Conservation (phyloP, 1,284 basidiomycete genomes). For the Trametes versicolor region DNA sequence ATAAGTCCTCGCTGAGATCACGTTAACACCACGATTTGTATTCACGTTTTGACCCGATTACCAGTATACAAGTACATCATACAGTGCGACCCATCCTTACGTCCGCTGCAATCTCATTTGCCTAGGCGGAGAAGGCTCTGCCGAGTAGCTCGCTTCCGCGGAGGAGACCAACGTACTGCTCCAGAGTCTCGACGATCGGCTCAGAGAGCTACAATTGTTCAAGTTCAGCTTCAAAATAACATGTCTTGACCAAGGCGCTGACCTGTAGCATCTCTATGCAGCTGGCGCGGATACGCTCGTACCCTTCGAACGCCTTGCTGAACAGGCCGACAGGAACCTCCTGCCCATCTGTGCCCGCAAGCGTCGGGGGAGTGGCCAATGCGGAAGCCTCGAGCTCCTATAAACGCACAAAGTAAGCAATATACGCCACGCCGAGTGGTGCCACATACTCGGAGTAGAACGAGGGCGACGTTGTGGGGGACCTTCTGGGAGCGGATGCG, state of each 20-base stretch:
- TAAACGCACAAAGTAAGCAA: background rate
- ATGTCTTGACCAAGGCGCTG: background rate
- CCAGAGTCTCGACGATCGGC: background rate
- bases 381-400: background rate
- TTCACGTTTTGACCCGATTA: too few relatives aligned
- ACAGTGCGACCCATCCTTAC: too few relatives aligned
- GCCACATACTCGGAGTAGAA: background rate
- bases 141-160: background rate
- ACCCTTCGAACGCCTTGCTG: background rate
- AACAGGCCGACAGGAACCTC: background rate
- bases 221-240: background rate
- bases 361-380: background rate
- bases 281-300: background rate
- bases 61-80: too few relatives aligned
- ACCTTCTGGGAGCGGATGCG: background rate
- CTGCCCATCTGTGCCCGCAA: background rate
- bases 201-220: background rate
- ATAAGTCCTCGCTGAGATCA: too few relatives aligned
- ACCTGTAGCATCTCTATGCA: constrained; percentile 1
- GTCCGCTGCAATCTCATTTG: too few relatives aligned
- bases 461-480: background rate
- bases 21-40: too few relatives aligned
- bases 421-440: background rate
- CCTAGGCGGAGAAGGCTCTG: background rate
- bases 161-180: background rate